Evolutionary conservation across 805 yeast genomes (phyloP), one percentile per base, ranked within the genome.

Genomic region (Nakazawaea molendinolei): DNA sequence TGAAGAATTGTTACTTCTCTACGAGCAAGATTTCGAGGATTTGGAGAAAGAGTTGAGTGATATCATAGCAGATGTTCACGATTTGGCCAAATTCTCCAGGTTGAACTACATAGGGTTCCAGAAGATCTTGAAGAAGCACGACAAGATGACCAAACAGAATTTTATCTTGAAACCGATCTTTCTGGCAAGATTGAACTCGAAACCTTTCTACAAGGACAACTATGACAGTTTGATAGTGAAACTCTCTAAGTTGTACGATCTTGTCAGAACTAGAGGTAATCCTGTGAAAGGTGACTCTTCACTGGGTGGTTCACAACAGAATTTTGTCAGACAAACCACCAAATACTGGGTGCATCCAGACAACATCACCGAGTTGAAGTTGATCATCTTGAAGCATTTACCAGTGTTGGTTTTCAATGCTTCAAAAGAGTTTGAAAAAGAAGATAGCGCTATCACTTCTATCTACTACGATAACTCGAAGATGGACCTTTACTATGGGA

Each of bases 261-360:
- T 90, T 43, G 97, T 92, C 20, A 77, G 97, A 58, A 92, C 97
- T 1, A 75, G 95, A 49, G 98, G 98, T 49, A 84, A 86, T 54
- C 97, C 98, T 10, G 39, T 36, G 13, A 36, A 31, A 21, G 39
- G 39, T 18, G 98, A 92, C 61, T 79, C 95, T 4, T 58, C 97
- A 5, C 97, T 98, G n/a, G 98, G 98, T 53, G 98, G 98, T 29
- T 72, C 82, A 28, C 97, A 89, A 69, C 98, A 92, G 60, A 92
- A 92, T 65, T 92, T 92, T 52, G 97, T 92, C 31, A 82, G 98
- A 61, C 98, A 92, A 63, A 92, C 98, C 15, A 92, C 98, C 6
- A 92, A 92, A 56, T 92, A 92, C 63, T 92, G 99, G 99, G 97
- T 92, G 22, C 98, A 92, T 54, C 96, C 97, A 3, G 97, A 92